These are phyloP conservation scores for Saccharomycopsis selenospora DNA, from an alignment of 805 yeast genomes.

Conservation along the genomic window DNA sequence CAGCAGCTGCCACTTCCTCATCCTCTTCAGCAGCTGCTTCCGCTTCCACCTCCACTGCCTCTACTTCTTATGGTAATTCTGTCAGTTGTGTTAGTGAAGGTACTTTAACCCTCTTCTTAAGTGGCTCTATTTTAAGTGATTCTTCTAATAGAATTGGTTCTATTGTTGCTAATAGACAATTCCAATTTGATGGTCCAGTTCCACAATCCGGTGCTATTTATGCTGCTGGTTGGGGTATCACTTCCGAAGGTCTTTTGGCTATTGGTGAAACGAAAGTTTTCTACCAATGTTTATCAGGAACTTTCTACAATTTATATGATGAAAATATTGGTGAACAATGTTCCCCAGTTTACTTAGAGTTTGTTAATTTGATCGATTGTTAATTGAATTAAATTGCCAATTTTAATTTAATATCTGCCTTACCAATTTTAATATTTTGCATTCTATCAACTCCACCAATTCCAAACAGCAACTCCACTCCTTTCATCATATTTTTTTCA, in stretches of 20 bases:
- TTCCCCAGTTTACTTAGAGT: conserved; percentile 37
- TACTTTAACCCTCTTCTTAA: conserved; percentile 42
- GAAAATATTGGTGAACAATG: conserved; percentile 41
- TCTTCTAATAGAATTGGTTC: conserved; percentile 47
- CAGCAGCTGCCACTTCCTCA: conserved; percentile 22
- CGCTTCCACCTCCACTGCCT: conserved; percentile 16
- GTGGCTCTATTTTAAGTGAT: conserved; percentile 37
- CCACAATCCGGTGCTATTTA: conserved; percentile 50
- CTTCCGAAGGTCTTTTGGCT: conserved; percentile 37
- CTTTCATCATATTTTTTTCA: no score
- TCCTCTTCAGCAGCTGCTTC: conserved; percentile 20
- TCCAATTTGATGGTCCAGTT: conserved; percentile 59
- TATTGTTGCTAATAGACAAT: conserved; percentile 55
- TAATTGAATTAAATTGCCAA: conserved; percentile 16
- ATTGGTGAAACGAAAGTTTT: conserved; percentile 41
- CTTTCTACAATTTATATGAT: conserved; percentile 51
- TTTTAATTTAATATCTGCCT: no score
- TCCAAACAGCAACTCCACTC: no score
- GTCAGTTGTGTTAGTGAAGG: conserved; percentile 31
- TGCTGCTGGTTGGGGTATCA: conserved; percentile 41
- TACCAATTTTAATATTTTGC: no score
- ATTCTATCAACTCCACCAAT: no score
- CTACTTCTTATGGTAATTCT: conserved; percentile 24
- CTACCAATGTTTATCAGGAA: conserved; percentile 50
- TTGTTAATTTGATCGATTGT: conserved; percentile 39